phyloP scores from a whole-genome alignment of 352 stramenopile species.

The Bremia lactucae region DNA sequence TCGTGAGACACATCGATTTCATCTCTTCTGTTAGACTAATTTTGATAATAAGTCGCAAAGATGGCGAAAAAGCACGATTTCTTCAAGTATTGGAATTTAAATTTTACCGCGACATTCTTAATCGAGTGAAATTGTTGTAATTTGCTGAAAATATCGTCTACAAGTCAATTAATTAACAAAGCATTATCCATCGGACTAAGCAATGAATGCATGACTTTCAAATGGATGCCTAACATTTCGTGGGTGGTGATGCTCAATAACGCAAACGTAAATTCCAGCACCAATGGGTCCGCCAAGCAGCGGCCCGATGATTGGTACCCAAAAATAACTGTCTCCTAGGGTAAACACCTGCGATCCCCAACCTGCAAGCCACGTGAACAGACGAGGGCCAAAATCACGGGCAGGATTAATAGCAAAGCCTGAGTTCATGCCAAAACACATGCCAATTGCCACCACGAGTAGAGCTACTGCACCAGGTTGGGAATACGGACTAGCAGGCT shows the following conservation, averaged over 20 bases:
- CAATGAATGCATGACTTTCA: too few relatives aligned
- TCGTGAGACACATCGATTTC: too few relatives aligned
- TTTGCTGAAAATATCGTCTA: too few relatives aligned
- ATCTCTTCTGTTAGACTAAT: too few relatives aligned
- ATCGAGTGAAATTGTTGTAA: too few relatives aligned
- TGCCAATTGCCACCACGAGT: slow-evolving; percentile 26
- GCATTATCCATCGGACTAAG: too few relatives aligned
- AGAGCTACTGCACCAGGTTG: slow-evolving; percentile 25
- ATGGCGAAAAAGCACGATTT: too few relatives aligned
- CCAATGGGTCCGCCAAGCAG: slow-evolving; percentile 56
- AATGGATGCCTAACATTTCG: too few relatives aligned
- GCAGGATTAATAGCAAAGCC: slow-evolving; percentile 35
- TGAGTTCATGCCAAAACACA: slow-evolving; percentile 29
- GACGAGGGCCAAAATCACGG: slow-evolving; percentile 33
- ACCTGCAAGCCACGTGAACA: slow-evolving; percentile 37
- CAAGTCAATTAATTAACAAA: too few relatives aligned
- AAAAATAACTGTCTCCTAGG: slow-evolving; percentile 61
- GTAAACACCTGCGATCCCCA: slow-evolving; percentile 37
- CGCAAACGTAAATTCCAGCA: slow-evolving; percentile 50
- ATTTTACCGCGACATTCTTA: too few relatives aligned
- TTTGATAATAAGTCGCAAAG: too few relatives aligned
- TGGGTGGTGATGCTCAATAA: slow-evolving; percentile 54
- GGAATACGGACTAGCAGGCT: slow-evolving; percentile 28
- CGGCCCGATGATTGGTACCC: slow-evolving; percentile 57
- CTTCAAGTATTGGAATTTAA: too few relatives aligned